phyloP scores from a whole-genome alignment of 257 asterid genomes.

The Solanum appendiculatum region DNA sequence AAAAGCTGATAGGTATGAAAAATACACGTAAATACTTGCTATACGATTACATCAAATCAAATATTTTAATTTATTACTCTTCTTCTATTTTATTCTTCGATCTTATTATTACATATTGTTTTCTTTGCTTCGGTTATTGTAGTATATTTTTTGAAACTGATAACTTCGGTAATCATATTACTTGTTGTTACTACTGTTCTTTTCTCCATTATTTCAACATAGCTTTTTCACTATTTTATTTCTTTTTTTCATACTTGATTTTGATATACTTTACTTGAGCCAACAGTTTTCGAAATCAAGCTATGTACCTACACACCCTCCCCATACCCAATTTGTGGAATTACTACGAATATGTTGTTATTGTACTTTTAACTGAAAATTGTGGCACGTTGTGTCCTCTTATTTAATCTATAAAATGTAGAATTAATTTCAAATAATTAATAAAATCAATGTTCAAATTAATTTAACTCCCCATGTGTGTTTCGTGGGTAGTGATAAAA shows the following conservation, averaged over 20 bases:
- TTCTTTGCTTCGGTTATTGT: background rate
- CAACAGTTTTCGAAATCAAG: background rate
- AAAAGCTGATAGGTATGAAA: background rate
- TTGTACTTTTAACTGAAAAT: background rate
- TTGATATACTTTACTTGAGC: background rate
- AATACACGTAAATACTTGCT: background rate
- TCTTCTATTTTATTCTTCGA: background rate
- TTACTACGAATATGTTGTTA: accelerated
- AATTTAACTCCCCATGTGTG: background rate
- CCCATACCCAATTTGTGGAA: background rate
- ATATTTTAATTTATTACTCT: background rate
- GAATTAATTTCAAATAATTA: background rate
- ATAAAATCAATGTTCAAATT: background rate
- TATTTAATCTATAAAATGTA: background rate
- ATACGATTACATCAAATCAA: background rate
- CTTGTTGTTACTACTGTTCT: background rate
- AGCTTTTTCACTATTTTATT: no score
- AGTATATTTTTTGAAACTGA: accelerated
- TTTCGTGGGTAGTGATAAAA: background rate
- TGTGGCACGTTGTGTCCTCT: background rate
- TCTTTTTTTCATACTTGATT: no score
- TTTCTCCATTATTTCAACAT: background rate
- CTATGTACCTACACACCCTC: background rate
- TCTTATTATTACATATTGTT: no score
- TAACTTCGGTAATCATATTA: no score